Evolutionary conservation across 2,329 filamentous ascomycete genomes (phyloP), one percentile per base, ranked within the genome.

Genomic region (Penicillium nordicum): DNA sequence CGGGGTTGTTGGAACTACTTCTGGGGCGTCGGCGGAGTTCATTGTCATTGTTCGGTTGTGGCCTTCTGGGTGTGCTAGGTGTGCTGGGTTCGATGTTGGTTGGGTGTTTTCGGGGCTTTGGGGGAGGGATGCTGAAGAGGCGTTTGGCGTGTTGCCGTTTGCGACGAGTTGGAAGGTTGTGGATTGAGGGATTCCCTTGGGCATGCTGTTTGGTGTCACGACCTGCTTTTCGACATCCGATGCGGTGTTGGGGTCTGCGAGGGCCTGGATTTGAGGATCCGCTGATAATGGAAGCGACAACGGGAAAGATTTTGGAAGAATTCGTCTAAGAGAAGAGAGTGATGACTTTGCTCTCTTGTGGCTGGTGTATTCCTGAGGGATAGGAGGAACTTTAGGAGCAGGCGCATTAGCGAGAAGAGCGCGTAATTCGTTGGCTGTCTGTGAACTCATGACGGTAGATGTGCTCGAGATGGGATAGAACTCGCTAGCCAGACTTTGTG

Each of bases 241-340:
- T 18, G 61, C 62, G 10, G 59, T 40, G 30, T 62, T 67, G 12
- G 68, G 64, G 29, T 72, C 67, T 6, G 67, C 63, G 3, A 75
- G 67, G 16, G 72, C 72, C 0, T 66, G 67, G 34, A 75, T 75
- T 38, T 74, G 69, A 37, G 73, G 73, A 50, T 75, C 73, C 2
- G 66, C 64, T 30, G 71, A 74, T 23, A 75, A 53, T 40, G 71
- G 68, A 6, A 69, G 50, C 1, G 67, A 72, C 2, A 66, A 21
- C 1, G 65, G 60, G 18, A 72, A 67, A 3, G 63, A 47, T 29
- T 69, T 74, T 16, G 71, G 72, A 8, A 74, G 63, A 16, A 73
- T 68, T 34, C 64, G 68, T 27, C 64, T 63, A n/a, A 72, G 50
- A 3, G 72, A 74, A 0, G 72, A 74, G 1, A 70, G 50, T 2